phyloP scores from a whole-genome alignment of 1,139 yeast species.

The Candida freyschussii region DNA sequence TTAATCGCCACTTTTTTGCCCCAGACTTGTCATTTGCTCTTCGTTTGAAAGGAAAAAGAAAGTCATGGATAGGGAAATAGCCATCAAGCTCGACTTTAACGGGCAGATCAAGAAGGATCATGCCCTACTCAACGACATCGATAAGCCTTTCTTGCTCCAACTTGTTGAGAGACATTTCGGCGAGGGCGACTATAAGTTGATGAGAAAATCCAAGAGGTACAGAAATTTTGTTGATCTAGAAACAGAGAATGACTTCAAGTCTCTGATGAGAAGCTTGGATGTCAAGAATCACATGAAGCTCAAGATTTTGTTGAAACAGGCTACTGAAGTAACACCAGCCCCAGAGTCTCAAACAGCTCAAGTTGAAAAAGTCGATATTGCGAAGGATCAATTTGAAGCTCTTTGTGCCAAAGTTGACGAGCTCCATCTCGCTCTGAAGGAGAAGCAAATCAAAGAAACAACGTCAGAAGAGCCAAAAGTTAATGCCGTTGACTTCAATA shows the following conservation, averaged over 20 bases:
- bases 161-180: conserved; percentile 5
- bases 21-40: too few relatives aligned
- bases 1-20: not conserved
- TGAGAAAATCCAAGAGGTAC: conserved; percentile 41
- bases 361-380: not conserved
- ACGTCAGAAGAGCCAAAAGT: conserved; percentile 1
- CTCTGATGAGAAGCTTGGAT: conserved; percentile 39
- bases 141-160: too few relatives aligned
- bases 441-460: not conserved
- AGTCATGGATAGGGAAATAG: too few relatives aligned
- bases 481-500: not conserved
- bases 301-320: conserved; percentile 9
- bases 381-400: conserved; percentile 6
- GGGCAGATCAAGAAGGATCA: too few relatives aligned
- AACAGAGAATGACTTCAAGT: conserved; percentile 38
- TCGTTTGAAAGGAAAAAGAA: too few relatives aligned
- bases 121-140: too few relatives aligned
- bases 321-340: not conserved
- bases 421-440: conserved; percentile 5
- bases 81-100: too few relatives aligned
- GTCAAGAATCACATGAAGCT: conserved; percentile 31
- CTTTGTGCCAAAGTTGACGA: conserved; percentile 9
- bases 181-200: conserved; percentile 7
- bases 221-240: conserved; percentile 39
- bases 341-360: not conserved